Evolutionary conservation across 495 filamentous ascomycete species (phyloP).

Genomic region (Penicillium salamii): DNA sequence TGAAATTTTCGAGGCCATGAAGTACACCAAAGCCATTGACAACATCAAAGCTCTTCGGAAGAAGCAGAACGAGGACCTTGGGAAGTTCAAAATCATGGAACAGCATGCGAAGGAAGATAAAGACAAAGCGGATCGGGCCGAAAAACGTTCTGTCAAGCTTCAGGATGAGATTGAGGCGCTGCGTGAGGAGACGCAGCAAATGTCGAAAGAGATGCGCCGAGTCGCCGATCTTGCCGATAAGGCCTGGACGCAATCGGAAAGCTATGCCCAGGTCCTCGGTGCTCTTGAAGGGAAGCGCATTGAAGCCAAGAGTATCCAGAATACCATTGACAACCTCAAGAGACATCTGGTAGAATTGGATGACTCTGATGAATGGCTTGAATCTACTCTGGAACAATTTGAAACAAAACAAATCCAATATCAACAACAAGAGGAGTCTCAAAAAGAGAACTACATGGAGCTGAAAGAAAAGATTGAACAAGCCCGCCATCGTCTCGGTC

Average conservation of each 20-base stretch:
- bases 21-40: slow-evolving; percentile 95
- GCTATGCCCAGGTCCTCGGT: slow-evolving; percentile 63
- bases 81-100: slow-evolving; percentile 66
- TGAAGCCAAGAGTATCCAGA: slow-evolving; percentile 58
- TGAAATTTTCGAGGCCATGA: slow-evolving; percentile 94
- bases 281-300: slow-evolving; percentile 73
- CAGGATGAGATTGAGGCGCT: slow-evolving; percentile 71
- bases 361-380: slow-evolving; percentile 76
- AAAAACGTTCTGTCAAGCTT: slow-evolving; percentile 61
- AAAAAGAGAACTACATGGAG: slow-evolving; percentile 58
- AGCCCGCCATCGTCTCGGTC: slow-evolving; percentile 54
- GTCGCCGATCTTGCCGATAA: slow-evolving; percentile 55
- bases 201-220: slow-evolving; percentile 55
- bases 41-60: slow-evolving; percentile 87
- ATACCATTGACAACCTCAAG: slow-evolving; percentile 67
- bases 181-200: slow-evolving; percentile 52
- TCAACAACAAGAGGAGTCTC: slow-evolving; percentile 57
- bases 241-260: slow-evolving; percentile 58
- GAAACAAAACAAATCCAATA: slow-evolving; percentile 67
- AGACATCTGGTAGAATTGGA: slow-evolving; percentile 68
- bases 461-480: slow-evolving; percentile 61
- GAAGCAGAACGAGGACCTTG: slow-evolving; percentile 72
- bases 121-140: slow-evolving; percentile 71
- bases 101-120: slow-evolving; percentile 80
- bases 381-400: slow-evolving; percentile 75